Evolutionary conservation across 1,284 basidiomycete species (phyloP).

Genomic region (Crucibulum cyathiforme): DNA sequence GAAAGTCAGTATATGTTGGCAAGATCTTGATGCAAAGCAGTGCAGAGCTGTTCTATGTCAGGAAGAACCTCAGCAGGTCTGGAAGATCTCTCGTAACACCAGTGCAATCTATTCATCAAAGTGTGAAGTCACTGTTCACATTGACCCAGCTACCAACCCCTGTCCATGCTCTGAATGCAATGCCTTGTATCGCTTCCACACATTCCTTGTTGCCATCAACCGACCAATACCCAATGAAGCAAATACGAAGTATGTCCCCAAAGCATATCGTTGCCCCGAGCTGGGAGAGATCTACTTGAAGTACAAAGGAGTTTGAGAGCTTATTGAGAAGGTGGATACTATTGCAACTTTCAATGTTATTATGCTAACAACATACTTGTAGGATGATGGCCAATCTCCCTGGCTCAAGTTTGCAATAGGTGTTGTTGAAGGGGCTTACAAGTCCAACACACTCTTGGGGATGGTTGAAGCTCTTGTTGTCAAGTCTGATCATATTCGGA

Average conservation of each 20-base stretch:
- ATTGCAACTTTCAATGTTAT: background rate
- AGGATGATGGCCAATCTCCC: constrained; percentile 19
- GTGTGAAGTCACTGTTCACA: no score
- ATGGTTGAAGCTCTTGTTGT: constrained; percentile 21
- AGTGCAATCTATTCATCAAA: no score
- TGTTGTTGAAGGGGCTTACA: constrained; percentile 11
- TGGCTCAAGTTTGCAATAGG: constrained; percentile 23
- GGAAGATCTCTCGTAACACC: no score
- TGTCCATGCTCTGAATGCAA: background rate
- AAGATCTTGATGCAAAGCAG: no score
- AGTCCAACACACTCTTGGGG: constrained; percentile 14
- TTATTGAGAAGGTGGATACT: constrained; percentile 12
- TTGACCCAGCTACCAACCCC: no score
- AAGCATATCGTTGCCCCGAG: constrained; percentile 5
- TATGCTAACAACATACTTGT: background rate
- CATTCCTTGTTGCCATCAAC: constrained; percentile 14
- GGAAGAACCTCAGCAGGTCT: no score
- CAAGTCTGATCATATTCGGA: constrained; percentile 11
- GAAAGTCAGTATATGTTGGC: no score
- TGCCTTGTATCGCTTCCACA: background rate
- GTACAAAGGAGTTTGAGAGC: constrained; percentile 13
- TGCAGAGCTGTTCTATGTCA: no score
- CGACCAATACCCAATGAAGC: constrained; percentile 9
- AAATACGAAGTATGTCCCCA: constrained; percentile 15
- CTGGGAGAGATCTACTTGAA: constrained; percentile 11